Evolutionary conservation across 768 basidiomycete genomes (phyloP).

Genomic region (Suillus bovinus): DNA sequence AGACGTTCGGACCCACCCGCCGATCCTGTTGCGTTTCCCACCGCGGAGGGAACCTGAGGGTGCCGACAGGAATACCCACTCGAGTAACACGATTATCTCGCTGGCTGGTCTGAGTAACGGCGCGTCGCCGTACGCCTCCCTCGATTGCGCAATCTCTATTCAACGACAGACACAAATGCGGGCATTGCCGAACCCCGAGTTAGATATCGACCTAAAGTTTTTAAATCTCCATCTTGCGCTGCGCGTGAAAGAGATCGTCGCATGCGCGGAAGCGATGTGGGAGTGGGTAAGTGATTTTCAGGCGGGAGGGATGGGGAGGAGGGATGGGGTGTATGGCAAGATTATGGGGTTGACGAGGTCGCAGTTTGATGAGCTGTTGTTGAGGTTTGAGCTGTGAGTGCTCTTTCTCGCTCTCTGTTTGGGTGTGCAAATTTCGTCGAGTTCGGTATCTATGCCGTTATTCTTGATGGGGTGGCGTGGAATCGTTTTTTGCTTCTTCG

Average conservation of each 20-base stretch:
- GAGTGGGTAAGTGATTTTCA: constrained; percentile 65
- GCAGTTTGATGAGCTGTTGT: constrained; percentile 61
- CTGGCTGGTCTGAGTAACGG: constrained; percentile 38
- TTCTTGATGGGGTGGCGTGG: background rate
- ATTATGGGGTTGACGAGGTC: constrained; percentile 54
- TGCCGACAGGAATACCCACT: background rate
- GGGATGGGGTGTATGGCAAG: constrained; percentile 18
- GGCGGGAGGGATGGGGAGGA: constrained; percentile 19
- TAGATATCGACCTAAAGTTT: constrained; percentile 57
- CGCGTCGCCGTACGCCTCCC: constrained; percentile 44
- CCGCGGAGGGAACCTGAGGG: constrained; percentile 30
- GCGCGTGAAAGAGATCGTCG: constrained; percentile 64
- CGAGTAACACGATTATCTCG: constrained; percentile 16
- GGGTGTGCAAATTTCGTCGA: background rate
- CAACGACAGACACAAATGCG: background rate
- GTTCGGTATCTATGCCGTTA: background rate
- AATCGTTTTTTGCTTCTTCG: background rate
- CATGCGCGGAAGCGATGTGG: constrained; percentile 79
- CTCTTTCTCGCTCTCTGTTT: background rate
- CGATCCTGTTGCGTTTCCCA: constrained; percentile 61
- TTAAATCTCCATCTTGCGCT: constrained; percentile 65
- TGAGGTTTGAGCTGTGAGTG: constrained; percentile 62
- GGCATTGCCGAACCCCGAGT: constrained; percentile 50
- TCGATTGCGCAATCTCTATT: constrained; percentile 45
- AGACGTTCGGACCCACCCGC: constrained; percentile 71